Base-by-base conservation (phyloP, 1,284 basidiomycete genomes). In the Heterobasidion occidentale region DNA sequence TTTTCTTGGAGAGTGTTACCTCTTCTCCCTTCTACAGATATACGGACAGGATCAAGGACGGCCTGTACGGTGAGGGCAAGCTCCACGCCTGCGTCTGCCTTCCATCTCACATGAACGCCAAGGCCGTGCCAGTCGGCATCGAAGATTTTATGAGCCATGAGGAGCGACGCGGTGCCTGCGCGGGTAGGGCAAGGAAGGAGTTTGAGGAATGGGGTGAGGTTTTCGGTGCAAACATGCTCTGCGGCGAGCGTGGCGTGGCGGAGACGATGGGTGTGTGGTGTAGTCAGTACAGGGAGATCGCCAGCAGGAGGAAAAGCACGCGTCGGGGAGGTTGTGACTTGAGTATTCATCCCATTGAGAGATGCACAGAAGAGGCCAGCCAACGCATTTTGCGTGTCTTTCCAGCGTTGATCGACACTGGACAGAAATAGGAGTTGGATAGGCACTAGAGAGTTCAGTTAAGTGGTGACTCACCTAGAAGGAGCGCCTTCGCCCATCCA, bases 321-420 rank as follows among this genome's bases (percentile, higher is more conserved):
- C 1, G 65, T 59, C 1, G 85, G 90, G 12, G 77, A 83, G 19
- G 84, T 91, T 38, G 82, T 92, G 56, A 88, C 77, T 61, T 84
- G 74, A 55, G 83, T 80, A 62, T 92, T 84, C 36, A 89, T 73
- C 11, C 84, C 84, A 17, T 90, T 92, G 0, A 98, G 77, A 4
- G 92, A 94, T 2, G 95, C 90, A 65, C 97, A 98, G 73, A 99
- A 98, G 9, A 98, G 74, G 9, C 96, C 95, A 0, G 94, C 90
- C 0, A 98, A 77, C 1, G 92, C 87, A 63, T 96, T 94, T 11
- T 93, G 87, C 3, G 97, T 78, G 4, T 84, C 87, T 59, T 81
- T 79, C 94, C 95, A 98, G 35, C 89, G 80, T 52, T 82, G 75
- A 60, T 92, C 86, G 45, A 88, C 71, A 35, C 86, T 91, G 63